These are phyloP conservation scores for Stephania cephalantha DNA, from an alignment of 164 flowering plant genomes.

Conservation along the genomic window DNA sequence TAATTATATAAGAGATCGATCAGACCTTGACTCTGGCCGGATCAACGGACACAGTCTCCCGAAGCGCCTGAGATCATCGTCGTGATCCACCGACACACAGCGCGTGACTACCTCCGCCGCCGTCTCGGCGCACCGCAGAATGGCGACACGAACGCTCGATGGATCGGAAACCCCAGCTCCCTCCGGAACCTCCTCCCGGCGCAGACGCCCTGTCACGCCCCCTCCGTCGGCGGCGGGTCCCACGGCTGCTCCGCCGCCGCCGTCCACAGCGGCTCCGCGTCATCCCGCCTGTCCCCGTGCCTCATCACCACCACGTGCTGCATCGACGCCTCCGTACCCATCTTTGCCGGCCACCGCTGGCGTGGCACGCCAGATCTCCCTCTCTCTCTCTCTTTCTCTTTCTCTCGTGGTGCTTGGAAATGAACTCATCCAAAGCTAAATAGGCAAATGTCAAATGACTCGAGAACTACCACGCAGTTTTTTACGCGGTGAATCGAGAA, in stretches of 20 bases:
- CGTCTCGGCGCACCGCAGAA: conserved; percentile 76
- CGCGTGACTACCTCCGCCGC: conserved; percentile 54
- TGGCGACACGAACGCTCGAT: conserved; percentile 74
- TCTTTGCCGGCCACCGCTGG: too few relatives aligned
- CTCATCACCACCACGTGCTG: conserved; percentile 84
- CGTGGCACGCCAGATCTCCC: too few relatives aligned
- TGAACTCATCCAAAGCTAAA: too few relatives aligned
- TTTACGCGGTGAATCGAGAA: too few relatives aligned
- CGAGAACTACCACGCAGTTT: too few relatives aligned
- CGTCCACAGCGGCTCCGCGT: conserved; percentile 56
- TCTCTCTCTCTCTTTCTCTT: too few relatives aligned
- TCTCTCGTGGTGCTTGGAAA: too few relatives aligned
- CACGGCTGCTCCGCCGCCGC: conserved; percentile 52
- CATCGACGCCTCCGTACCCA: background rate
- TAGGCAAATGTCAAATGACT: too few relatives aligned
- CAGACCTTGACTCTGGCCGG: conserved; percentile 61
- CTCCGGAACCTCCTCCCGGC: conserved; percentile 43
- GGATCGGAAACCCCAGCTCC: conserved; percentile 40
- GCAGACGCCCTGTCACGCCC: conserved; percentile 52
- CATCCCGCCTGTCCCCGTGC: conserved; percentile 85
- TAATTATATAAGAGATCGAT: background rate
- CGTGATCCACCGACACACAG: conserved; percentile 40
- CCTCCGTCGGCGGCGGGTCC: conserved; percentile 58
- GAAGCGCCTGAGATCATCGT: conserved; percentile 7
- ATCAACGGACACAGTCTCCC: conserved; percentile 32